phyloP scores from a whole-genome alignment of 2,329 filamentous ascomycete genomes.

The Mollisiaceae sp. region DNA sequence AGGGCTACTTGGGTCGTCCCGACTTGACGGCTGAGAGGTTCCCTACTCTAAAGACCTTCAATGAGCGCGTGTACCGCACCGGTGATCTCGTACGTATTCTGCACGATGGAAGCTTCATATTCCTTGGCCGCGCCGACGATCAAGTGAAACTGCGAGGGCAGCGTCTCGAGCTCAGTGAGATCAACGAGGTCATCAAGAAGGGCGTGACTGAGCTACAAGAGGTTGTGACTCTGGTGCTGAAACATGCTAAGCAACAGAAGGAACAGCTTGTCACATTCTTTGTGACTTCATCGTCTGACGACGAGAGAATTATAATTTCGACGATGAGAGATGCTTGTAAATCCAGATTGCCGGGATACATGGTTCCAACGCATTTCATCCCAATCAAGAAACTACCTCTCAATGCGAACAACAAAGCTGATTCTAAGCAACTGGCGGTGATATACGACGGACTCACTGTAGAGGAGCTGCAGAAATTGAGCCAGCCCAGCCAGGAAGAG shows the following conservation, averaged over 20 bases:
- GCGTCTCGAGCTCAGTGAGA: constrained; percentile 87
- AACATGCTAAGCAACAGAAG: constrained; percentile 73
- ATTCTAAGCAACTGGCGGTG: constrained; percentile 69
- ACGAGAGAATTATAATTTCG: constrained; percentile 48
- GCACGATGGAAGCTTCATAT: constrained; percentile 82
- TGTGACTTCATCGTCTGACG: constrained; percentile 45
- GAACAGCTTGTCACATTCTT: constrained; percentile 85
- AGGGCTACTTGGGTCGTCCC: constrained; percentile 82
- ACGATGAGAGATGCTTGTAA: constrained; percentile 68
- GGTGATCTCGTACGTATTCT: constrained; percentile 86
- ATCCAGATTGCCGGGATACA: constrained; percentile 76
- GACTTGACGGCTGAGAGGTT: constrained; percentile 82
- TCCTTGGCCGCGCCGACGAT: constrained; percentile 85
- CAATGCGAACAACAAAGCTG: constrained; percentile 88
- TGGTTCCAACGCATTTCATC: constrained; percentile 88
- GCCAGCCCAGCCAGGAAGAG: constrained; percentile 42
- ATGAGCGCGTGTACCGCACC: constrained; percentile 78
- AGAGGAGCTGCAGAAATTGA: constrained; percentile 65
- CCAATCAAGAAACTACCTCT: constrained; percentile 75
- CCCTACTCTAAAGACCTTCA: constrained; percentile 61
- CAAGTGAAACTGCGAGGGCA: constrained; percentile 93
- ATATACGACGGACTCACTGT: constrained; percentile 66
- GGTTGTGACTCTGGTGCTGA: constrained; percentile 75
- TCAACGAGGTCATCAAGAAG: constrained; percentile 80
- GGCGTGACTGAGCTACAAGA: constrained; percentile 65